phyloP scores from a whole-genome alignment of 2,329 filamentous ascomycete species.

The Xylaria sp. region DNA sequence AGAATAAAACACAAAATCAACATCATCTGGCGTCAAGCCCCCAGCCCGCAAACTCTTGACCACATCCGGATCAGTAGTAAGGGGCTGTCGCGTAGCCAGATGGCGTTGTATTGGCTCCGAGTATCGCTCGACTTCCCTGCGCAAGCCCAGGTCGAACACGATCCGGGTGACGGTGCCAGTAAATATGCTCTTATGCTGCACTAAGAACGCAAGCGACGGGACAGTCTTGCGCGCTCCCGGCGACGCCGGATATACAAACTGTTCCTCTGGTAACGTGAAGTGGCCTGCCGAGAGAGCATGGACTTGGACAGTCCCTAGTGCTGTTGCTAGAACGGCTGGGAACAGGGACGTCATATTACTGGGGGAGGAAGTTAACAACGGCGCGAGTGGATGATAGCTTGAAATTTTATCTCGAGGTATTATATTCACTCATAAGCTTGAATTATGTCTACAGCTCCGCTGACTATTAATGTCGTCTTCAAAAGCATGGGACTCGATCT shows the following conservation, averaged over 20 bases:
- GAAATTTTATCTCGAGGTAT: background rate
- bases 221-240: slow-evolving; percentile 22
- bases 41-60: slow-evolving; percentile 24
- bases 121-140: slow-evolving; percentile 17
- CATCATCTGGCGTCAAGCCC: slow-evolving; percentile 21
- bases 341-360: slow-evolving; percentile 2
- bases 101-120: slow-evolving; percentile 27
- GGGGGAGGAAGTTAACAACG: background rate
- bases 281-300: slow-evolving; percentile 28
- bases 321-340: background rate
- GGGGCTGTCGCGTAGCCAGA: slow-evolving; percentile 22
- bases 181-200: slow-evolving; percentile 19
- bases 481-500: background rate
- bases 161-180: slow-evolving; percentile 22
- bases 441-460: background rate
- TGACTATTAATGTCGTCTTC: background rate
- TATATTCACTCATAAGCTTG: background rate
- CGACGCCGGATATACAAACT: slow-evolving; percentile 23
- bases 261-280: slow-evolving; percentile 29
- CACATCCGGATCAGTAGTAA: slow-evolving; percentile 27
- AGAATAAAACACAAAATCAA: slow-evolving; percentile 33
- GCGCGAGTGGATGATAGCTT: background rate
- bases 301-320: slow-evolving; percentile 13
- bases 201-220: slow-evolving; percentile 26
- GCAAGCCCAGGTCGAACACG: slow-evolving; percentile 26